Percentiles rank a stretch among this genome's conserved stretches.
Evolutionary conservation across 768 basidiomycete genomes (phyloP).

Genomic region (Gymnopilus dilepis): DNA sequence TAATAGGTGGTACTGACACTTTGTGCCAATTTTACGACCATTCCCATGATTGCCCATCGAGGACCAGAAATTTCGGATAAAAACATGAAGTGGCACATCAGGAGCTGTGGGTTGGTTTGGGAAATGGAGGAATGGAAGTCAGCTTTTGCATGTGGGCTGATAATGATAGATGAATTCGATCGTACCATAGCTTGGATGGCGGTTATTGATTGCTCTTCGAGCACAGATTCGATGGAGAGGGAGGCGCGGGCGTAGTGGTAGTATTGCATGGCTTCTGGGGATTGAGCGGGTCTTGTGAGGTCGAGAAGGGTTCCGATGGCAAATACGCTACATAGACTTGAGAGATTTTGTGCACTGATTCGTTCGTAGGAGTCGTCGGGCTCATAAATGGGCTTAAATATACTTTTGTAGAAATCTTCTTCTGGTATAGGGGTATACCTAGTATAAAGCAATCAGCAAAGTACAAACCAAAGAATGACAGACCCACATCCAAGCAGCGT

Average conservation of each 20-base stretch:
- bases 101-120: constrained; percentile 48
- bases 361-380: constrained; percentile 43
- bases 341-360: constrained; percentile 56
- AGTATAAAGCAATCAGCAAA: constrained; percentile 7
- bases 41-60: constrained; percentile 73
- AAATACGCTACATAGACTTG: constrained; percentile 67
- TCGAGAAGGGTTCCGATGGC: constrained; percentile 69
- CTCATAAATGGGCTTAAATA: constrained; percentile 61
- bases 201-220: constrained; percentile 66
- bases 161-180: constrained; percentile 20
- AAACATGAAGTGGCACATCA: constrained; percentile 63
- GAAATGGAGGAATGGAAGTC: no score
- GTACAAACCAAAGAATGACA: neutral
- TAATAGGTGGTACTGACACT: constrained; percentile 52
- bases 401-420: constrained; percentile 54
- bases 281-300: constrained; percentile 56
- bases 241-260: constrained; percentile 67
- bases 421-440: constrained; percentile 75
- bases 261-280: constrained; percentile 59
- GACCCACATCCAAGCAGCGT: constrained; percentile 76
- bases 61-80: constrained; percentile 58
- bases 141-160: neutral
- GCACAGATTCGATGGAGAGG: constrained; percentile 63
- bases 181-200: constrained; percentile 69
- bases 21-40: constrained; percentile 72